Evolutionary conservation across 352 stramenopile genomes (phyloP).

Genomic region (Thalassiosira hispida): DNA sequence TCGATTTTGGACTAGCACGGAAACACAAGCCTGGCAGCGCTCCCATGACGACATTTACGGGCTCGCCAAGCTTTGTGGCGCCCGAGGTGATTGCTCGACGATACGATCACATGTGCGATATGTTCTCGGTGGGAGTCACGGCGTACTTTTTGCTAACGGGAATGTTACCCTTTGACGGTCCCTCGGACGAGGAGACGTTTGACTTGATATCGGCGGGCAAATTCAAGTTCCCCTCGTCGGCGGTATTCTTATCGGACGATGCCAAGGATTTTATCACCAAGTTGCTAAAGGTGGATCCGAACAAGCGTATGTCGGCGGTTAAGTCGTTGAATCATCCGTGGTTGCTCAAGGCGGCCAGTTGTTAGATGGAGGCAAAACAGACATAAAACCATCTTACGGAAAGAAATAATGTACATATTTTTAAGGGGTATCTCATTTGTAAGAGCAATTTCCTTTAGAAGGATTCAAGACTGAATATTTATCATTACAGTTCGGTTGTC

Average conservation of each 20-base stretch:
- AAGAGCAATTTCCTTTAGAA: too few relatives aligned
- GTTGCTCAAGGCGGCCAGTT: conserved; percentile 70
- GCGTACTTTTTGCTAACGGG: conserved; percentile 82
- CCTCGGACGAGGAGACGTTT: conserved; percentile 88
- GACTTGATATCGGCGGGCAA: conserved; percentile 75
- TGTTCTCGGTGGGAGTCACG: conserved; percentile 91
- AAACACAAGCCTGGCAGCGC: conserved; percentile 50
- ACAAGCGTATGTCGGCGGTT: conserved; percentile 92
- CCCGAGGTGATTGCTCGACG: conserved; percentile 91
- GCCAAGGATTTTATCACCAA: conserved; percentile 82
- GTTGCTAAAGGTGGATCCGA: conserved; percentile 89
- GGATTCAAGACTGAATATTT: too few relatives aligned
- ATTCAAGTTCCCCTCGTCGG: conserved; percentile 86
- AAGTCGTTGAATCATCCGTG: conserved; percentile 94
- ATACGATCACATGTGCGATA: conserved; percentile 91
- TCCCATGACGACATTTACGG: conserved; percentile 48
- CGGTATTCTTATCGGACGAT: conserved; percentile 44
- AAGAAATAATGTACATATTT: too few relatives aligned
- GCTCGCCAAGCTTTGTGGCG: conserved; percentile 78
- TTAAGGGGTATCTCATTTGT: too few relatives aligned
- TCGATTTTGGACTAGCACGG: conserved; percentile 85
- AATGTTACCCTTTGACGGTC: conserved; percentile 95
- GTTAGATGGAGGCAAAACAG: too few relatives aligned
- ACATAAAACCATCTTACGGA: too few relatives aligned
- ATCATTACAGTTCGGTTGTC: too few relatives aligned